phyloP scores from a whole-genome alignment of 768 basidiomycete species.

The Royoungia palumana region DNA sequence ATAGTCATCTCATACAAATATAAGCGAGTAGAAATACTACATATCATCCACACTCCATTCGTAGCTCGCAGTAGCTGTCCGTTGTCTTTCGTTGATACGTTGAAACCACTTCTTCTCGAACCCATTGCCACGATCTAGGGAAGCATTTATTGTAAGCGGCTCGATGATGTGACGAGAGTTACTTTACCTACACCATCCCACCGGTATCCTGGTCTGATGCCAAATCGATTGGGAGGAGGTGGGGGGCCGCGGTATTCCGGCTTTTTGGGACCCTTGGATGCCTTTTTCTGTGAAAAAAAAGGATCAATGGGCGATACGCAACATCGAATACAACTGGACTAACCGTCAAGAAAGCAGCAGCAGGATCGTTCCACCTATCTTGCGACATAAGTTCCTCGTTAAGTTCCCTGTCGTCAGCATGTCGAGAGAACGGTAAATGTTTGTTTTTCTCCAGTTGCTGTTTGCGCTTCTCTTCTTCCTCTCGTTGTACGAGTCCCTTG shows the following conservation, averaged over 20 bases:
- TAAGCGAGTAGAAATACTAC: slow-evolving; percentile 39
- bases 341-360: slow-evolving; percentile 89
- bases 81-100: slow-evolving; percentile 67
- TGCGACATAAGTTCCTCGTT: slow-evolving; percentile 81
- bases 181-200: slow-evolving; percentile 96
- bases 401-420: slow-evolving; percentile 78
- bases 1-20: neutral
- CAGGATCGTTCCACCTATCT: slow-evolving; percentile 97
- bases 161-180: neutral
- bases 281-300: slow-evolving; percentile 57
- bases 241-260: slow-evolving; percentile 87
- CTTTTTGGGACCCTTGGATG: slow-evolving; percentile 66
- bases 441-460: slow-evolving; percentile 67
- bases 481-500: slow-evolving; percentile 88
- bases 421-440: slow-evolving; percentile 65
- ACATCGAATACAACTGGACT: slow-evolving; percentile 20
- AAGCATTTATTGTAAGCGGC: neutral
- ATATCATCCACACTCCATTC: slow-evolving; percentile 92
- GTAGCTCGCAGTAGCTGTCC: slow-evolving; percentile 70
- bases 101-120: slow-evolving; percentile 95
- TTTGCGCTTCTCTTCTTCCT: slow-evolving; percentile 67
- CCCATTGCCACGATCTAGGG: slow-evolving; percentile 82
- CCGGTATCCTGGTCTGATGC: slow-evolving; percentile 90
- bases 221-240: slow-evolving; percentile 92
- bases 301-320: slow-evolving; percentile 2